These are phyloP conservation scores for Phytopythium aichiense DNA, from an alignment of 352 stramenopile species.

Conservation along the genomic window DNA sequence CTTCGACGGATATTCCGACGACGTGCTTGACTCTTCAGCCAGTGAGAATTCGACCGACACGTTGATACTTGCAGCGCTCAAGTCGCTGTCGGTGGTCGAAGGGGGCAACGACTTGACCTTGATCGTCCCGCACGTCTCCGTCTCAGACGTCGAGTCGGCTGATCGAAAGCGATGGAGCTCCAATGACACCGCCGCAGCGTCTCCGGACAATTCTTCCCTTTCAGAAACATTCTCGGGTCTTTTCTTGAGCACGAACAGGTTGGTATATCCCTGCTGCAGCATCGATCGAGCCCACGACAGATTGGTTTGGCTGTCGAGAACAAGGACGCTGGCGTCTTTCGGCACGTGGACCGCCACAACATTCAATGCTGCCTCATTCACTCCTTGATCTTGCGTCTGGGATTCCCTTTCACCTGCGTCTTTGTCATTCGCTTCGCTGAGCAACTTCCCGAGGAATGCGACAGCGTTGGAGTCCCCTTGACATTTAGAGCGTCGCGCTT, in stretches of 20 bases:
- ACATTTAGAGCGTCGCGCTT: conserved; percentile 4
- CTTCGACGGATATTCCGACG: not conserved
- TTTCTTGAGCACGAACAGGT: conserved; percentile 25
- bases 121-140: not conserved
- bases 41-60: not conserved
- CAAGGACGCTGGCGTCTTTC: conserved; percentile 18
- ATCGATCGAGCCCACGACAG: conserved; percentile 14
- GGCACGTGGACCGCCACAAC: conserved; percentile 18
- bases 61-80: not conserved
- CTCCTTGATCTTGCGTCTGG: no score
- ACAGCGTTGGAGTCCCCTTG: conserved; percentile 4
- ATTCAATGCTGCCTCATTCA: not conserved
- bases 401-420: not conserved
- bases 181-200: not conserved
- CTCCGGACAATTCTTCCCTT: no score
- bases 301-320: conserved; percentile 19
- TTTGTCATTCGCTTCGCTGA: conserved; percentile 8
- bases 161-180: not conserved
- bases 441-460: conserved; percentile 22
- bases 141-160: not conserved
- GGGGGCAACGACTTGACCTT: not conserved
- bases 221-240: not conserved
- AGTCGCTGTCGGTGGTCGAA: not conserved
- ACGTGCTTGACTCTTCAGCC: not conserved
- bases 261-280: conserved; percentile 20